Percentiles rank a stretch among this genome's conserved stretches.
These are phyloP conservation scores for Colletotrichum camelliae DNA, from an alignment of 2,329 filamentous ascomycete species.

Conservation along the genomic window DNA sequence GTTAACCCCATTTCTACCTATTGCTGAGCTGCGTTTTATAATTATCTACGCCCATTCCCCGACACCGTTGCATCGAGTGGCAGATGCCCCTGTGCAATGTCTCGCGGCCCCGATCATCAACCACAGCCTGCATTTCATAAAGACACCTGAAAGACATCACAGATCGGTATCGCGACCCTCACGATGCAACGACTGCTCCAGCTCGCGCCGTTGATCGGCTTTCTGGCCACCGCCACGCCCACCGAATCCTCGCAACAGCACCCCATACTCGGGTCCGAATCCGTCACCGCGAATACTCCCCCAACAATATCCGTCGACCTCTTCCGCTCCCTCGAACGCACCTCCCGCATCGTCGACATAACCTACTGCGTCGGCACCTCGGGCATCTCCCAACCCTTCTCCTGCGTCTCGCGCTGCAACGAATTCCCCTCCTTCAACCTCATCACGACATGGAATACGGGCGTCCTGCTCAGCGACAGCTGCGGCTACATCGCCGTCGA, in stretches of 20 bases:
- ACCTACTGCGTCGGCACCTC: conserved; percentile 89
- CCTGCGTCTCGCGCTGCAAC: conserved; percentile 81
- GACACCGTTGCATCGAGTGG: neutral
- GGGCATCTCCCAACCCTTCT: conserved; percentile 83
- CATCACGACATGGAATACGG: conserved; percentile 88
- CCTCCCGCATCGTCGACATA: conserved; percentile 92
- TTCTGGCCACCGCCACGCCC: neutral
- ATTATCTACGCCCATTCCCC: neutral
- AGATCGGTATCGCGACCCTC: neutral
- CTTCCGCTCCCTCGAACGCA: conserved; percentile 83
- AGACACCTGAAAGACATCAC: neutral
- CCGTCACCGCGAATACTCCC: neutral
- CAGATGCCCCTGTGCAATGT: neutral
- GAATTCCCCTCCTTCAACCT: conserved; percentile 85
- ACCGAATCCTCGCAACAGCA: neutral
- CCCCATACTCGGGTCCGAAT: neutral
- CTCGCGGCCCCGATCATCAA: neutral
- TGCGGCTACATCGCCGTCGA: conserved; percentile 95
- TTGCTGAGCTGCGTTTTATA: neutral
- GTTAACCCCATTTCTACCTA: neutral
- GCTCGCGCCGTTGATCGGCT: neutral
- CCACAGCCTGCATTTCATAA: neutral
- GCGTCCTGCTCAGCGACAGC: conserved; percentile 83
- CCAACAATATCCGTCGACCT: conserved; percentile 61
- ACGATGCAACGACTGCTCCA: neutral